These are phyloP conservation scores for Boletus vinaceobasis DNA, from an alignment of 768 basidiomycete genomes.

Conservation along the genomic window DNA sequence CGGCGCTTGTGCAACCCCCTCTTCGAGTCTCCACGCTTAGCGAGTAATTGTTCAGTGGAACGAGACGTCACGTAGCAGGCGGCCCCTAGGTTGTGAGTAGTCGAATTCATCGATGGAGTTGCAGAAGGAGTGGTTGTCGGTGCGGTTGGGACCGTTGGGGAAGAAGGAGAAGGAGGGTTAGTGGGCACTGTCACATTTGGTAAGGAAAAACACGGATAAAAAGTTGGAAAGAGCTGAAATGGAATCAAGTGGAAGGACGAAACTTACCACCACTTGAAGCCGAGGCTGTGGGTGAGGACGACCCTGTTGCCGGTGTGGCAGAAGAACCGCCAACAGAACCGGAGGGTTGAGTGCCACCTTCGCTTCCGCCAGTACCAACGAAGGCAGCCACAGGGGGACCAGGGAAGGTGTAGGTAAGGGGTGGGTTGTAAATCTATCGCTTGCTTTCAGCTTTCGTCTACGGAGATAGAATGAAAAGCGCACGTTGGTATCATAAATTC, in stretches of 20 bases:
- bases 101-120: slow-evolving; percentile 2
- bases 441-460: neutral
- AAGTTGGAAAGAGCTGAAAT: neutral
- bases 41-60: slow-evolving; percentile 6
- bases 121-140: slow-evolving; percentile 7
- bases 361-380: slow-evolving; percentile 18
- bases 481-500: slow-evolving; percentile 55
- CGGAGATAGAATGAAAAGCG: neutral
- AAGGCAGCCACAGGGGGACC: slow-evolving; percentile 49
- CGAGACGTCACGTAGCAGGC: slow-evolving; percentile 19
- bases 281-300: slow-evolving; percentile 17
- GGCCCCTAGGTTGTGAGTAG: slow-evolving; percentile 4
- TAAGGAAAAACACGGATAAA: slow-evolving; percentile 14
- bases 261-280: slow-evolving; percentile 20
- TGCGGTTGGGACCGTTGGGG: neutral
- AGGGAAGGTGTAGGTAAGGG: slow-evolving; percentile 46
- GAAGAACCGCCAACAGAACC: slow-evolving; percentile 17
- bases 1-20: slow-evolving; percentile 24
- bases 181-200: slow-evolving; percentile 20
- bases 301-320: slow-evolving; percentile 6
- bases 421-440: slow-evolving; percentile 30
- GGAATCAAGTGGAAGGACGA: neutral
- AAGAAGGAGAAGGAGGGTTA: slow-evolving; percentile 17
- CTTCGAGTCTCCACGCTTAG: slow-evolving; percentile 17
- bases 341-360: slow-evolving; percentile 23